Conservation (phyloP, 78 protist species). For the Guillardia theta region DNA sequence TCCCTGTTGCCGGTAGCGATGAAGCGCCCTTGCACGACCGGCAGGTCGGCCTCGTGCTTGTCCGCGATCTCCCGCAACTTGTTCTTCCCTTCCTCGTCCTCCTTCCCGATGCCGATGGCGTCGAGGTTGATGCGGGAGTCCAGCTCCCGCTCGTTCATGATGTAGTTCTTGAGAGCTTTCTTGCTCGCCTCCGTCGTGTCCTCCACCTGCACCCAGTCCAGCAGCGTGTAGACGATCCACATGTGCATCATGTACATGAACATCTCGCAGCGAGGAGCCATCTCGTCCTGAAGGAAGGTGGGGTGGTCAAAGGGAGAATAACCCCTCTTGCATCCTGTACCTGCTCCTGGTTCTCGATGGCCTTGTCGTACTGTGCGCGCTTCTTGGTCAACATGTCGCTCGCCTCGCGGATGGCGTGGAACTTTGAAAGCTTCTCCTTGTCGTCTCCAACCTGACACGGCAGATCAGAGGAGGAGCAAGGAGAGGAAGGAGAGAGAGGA, state of each 20-base stretch:
- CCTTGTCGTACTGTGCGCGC: neutral
- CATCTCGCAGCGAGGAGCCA: neutral
- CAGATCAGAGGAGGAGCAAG: neutral
- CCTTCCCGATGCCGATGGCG: too few relatives aligned
- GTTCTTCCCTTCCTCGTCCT: too few relatives aligned
- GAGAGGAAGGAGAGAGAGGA: neutral
- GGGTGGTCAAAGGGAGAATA: too few relatives aligned
- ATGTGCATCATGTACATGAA: neutral
- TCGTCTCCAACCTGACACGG: neutral
- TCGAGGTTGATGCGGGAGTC: too few relatives aligned
- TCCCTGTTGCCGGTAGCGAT: too few relatives aligned
- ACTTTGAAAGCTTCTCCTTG: neutral
- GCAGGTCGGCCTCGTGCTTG: too few relatives aligned
- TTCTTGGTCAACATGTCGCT: neutral
- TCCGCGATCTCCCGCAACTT: too few relatives aligned
- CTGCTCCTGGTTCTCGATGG: constrained; percentile 21
- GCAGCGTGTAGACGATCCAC: neutral
- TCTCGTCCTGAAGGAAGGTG: neutral
- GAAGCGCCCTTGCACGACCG: too few relatives aligned
- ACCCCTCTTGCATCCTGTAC: too few relatives aligned
- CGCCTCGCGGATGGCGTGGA: neutral
- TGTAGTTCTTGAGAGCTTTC: neutral
- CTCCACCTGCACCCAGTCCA: neutral
- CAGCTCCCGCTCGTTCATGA: neutral
- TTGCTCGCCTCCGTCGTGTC: neutral